Base-by-base conservation (phyloP, 805 yeast genomes). In the Wickerhamomyces canadensis region DNA sequence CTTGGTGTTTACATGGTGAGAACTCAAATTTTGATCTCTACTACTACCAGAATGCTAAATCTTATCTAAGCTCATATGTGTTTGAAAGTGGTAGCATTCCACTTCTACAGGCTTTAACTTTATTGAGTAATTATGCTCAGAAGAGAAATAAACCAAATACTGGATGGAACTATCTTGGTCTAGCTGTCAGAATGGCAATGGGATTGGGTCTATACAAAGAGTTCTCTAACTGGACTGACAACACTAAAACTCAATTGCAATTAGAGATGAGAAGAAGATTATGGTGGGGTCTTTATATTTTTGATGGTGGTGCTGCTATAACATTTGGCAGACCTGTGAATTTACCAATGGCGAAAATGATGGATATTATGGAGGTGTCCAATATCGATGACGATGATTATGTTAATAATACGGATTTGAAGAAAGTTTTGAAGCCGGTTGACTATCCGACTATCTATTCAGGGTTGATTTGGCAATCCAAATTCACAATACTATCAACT, bases 261-360 rank as follows among this genome's bases (percentile, higher is more conserved):
- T 55, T 68, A 35, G 84, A 78, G 46, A 65, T 72, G 54, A 66
- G 84, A 45, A 63, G 83, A 49, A 58, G 84, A 37, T 54, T 78
- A 23, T 80, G 84, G 84, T 80, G 84, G 82, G 80, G 81, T 2
- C 46, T 81, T 9, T 77, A 74, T 45, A 69, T 74, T 35, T 76
- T 76, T 47, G 85, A 78, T 54, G 72, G 78, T 14, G 79, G 81
- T 36, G 74, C 82, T 14, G 73, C 82, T 1, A 64, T 80, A 17
- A 73, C 82, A 1, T 75, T 76, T 55, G 85, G 84, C 12, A 60
- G 87, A 46, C 86, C 87, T 1, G 66, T 75, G 5, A 69, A 68
- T 44, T 57, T 75, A 32, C 80, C 81, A 1, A 57, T 60, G 9
- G 55, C 58, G 13, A 66, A 65, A 32, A 66, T 65, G 42, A 64